phyloP scores from a whole-genome alignment of 2,329 filamentous ascomycete genomes.

The Shiraia bambusicola region DNA sequence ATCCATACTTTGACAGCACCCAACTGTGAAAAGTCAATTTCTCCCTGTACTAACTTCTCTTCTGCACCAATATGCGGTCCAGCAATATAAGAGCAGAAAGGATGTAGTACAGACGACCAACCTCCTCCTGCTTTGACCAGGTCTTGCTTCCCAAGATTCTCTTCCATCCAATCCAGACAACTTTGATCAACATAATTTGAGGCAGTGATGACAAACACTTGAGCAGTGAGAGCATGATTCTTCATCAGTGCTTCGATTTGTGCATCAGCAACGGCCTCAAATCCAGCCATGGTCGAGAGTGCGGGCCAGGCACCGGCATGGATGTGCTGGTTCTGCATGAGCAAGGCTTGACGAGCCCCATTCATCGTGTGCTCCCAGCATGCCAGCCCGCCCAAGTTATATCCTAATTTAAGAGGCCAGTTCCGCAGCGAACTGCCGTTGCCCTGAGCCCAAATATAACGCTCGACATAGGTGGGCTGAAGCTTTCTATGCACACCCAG shows the following conservation, averaged over 20 bases:
- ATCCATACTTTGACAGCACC: constrained; percentile 42
- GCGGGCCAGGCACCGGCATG: constrained; percentile 44
- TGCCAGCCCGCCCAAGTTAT: constrained; percentile 39
- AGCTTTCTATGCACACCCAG: constrained; percentile 44
- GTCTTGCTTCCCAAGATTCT: constrained; percentile 40
- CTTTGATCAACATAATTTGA: constrained; percentile 48
- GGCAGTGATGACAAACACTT: constrained; percentile 49
- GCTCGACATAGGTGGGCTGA: constrained; percentile 41
- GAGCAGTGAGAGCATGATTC: constrained; percentile 48
- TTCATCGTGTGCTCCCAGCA: constrained; percentile 47
- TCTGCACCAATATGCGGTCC: constrained; percentile 38
- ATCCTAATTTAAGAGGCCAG: constrained; percentile 33
- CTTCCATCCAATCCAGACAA: constrained; percentile 46
- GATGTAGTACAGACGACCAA: constrained; percentile 40
- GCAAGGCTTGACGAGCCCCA: constrained; percentile 40
- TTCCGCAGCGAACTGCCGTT: constrained; percentile 36
- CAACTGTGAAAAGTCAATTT: constrained; percentile 39
- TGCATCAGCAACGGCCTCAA: constrained; percentile 45
- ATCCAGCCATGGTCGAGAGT: constrained; percentile 41
- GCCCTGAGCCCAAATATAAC: constrained; percentile 41
- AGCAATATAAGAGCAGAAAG: constrained; percentile 40
- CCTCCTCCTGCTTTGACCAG: constrained; percentile 39
- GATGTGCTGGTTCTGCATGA: constrained; percentile 41
- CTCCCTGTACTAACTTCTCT: constrained; percentile 38
- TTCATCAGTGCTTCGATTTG: constrained; percentile 54